Percentiles rank a stretch among this genome's conserved stretches.
Conservation (phyloP, 192 early-diverging fungal genomes). For the Chytriomyces hyalinus region DNA sequence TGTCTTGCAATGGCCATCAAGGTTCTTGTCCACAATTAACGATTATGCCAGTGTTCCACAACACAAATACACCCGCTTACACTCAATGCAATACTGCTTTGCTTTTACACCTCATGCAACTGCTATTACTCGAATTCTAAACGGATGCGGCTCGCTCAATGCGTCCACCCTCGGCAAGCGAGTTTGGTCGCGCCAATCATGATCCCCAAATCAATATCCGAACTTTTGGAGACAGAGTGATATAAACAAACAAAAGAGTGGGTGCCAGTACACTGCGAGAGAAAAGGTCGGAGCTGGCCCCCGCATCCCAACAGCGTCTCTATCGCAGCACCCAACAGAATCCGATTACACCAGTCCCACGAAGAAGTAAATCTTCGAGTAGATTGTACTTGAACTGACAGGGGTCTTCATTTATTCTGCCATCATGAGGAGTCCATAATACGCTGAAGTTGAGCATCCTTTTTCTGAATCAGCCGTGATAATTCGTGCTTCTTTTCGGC, state of each 20-base stretch:
- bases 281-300: not conserved
- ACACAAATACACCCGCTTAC: too few relatives aligned
- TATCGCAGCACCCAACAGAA: not conserved
- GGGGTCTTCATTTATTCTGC: not conserved
- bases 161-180: too few relatives aligned
- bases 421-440: constrained; percentile 1
- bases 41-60: too few relatives aligned
- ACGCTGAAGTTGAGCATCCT: not conserved
- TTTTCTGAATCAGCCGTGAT: not conserved
- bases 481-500: constrained; percentile 11
- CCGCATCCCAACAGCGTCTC: not conserved
- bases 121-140: too few relatives aligned
- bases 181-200: too few relatives aligned
- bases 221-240: too few relatives aligned
- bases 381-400: not conserved
- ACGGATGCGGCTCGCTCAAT: too few relatives aligned
- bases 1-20: constrained; percentile 84
- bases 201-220: too few relatives aligned
- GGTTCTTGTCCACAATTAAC: constrained; percentile 15
- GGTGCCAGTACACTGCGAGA: not conserved
- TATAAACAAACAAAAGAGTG: not conserved
- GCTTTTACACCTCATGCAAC: too few relatives aligned
- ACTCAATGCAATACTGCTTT: too few relatives aligned
- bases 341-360: too few relatives aligned
- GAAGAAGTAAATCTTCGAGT: not conserved